A percentile compares a stretch with the other conserved stretches of the same genome.
phyloP scores from a whole-genome alignment of 345 rosid species.

The Psidium guajava region DNA sequence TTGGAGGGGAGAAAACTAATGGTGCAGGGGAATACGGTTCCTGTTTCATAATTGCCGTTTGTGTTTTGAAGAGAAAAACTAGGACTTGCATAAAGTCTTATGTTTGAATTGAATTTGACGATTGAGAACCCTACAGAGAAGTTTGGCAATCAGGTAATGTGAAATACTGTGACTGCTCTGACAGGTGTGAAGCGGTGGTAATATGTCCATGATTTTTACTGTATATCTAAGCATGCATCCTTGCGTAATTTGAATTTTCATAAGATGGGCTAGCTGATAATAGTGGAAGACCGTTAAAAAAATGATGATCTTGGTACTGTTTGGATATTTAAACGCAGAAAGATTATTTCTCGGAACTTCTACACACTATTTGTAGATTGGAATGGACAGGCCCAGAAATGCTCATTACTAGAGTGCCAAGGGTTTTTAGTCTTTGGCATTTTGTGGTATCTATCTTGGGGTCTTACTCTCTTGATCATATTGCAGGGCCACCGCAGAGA shows the following conservation, averaged over 20 bases:
- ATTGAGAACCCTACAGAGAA: neutral
- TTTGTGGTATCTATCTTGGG: neutral
- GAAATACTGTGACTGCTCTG: neutral
- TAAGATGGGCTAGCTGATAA: neutral
- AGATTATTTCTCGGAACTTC: neutral
- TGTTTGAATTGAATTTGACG: neutral
- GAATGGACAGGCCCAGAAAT: neutral
- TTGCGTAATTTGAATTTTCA: neutral
- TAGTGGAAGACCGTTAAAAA: neutral
- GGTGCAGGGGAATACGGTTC: neutral
- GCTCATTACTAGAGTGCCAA: neutral
- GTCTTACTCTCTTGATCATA: constrained; percentile 1
- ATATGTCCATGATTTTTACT: neutral
- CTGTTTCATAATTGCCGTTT: neutral
- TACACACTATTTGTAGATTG: neutral
- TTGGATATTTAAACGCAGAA: neutral
- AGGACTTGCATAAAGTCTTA: neutral
- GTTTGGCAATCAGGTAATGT: neutral
- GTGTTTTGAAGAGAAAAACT: neutral
- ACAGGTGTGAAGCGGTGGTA: neutral
- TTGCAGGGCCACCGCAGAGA: constrained; percentile 91
- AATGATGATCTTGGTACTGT: neutral
- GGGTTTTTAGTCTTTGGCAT: neutral
- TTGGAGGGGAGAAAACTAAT: neutral
- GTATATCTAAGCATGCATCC: neutral